Base-by-base conservation (phyloP, 371 early-diverging fungal genomes). In the Mucor sp. region DNA sequence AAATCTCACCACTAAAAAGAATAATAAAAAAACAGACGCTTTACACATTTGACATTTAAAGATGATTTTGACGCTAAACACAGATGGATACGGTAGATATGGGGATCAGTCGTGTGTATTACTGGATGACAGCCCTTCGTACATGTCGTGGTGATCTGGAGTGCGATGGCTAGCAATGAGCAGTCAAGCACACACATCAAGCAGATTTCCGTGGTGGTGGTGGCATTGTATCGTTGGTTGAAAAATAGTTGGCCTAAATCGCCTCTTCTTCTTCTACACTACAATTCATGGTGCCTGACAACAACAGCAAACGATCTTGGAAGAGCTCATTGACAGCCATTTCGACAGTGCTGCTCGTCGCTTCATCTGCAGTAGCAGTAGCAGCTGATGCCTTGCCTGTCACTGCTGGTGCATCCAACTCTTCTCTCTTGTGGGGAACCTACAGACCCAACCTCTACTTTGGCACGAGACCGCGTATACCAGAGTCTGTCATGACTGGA, bases 381-480 rank as follows among this genome's bases (percentile, higher is more conserved):
- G 43, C 27, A 33, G 66, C 66, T 6, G 67, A 67, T 27, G 37
- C 60, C 0, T 30, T 58, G 17, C 44, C 66, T 12, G 32, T 28
- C 17, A 53, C 60, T 12, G 15, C 57, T 3, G 53, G 56, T 15
- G 57, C 65, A 23, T 43, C 65, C 3, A 82, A 82, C 48, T 62
- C 60, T 9, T 82, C 83, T 0, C 70, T 90, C 4, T 70, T 86
- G 53, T 98, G 97, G 97, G 97, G 98, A n/a, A 92, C 95, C 0
- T 96, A 95, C 74, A 84, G 97, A 33, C 97, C 97, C 37, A 94
- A 95, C 72, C 85, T 97, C n/a, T 98, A 96, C 80, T 95, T 97
- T 83, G 98, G 98, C 32, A 91, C 93, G 0, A 87, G 93, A 1
- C 90, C 96, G 9, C 91, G 94, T 55, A 58, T 90, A 7, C 89